phyloP scores from a whole-genome alignment of 169 alveolate genomes.

The Eimeria necatrix region DNA sequence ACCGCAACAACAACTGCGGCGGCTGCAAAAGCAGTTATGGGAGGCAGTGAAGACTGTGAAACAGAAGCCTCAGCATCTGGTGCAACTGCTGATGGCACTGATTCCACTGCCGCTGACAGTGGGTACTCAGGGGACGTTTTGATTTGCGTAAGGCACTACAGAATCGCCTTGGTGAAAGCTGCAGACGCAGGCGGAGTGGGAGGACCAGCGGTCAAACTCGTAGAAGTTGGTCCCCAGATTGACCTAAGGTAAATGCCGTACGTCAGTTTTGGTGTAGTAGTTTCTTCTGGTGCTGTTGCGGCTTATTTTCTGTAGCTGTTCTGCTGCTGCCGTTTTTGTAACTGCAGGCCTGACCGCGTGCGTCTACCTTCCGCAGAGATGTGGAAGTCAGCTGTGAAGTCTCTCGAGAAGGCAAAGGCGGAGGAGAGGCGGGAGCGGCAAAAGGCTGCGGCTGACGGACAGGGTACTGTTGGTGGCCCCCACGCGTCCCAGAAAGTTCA shows the following conservation, averaged over 20 bases:
- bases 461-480: background rate
- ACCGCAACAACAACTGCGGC: background rate
- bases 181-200: constrained; percentile 21
- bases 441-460: background rate
- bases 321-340: background rate
- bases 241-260: constrained; percentile 52
- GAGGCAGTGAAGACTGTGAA: background rate
- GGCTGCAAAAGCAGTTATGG: background rate
- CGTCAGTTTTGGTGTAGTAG: background rate
- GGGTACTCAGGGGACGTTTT: background rate
- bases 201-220: constrained; percentile 62
- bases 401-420: constrained; percentile 22
- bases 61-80: constrained; percentile 1
- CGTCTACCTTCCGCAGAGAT: constrained; percentile 50
- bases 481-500: background rate
- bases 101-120: background rate
- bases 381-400: constrained; percentile 51
- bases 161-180: constrained; percentile 12
- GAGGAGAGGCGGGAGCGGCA: background rate
- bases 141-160: constrained; percentile 64
- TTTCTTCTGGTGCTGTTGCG: background rate
- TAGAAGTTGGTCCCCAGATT: constrained; percentile 76
- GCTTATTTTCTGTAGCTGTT: background rate
- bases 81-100: background rate
- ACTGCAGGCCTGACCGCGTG: constrained; percentile 42